Conservation (phyloP, 345 rosid genomes). For the Laguncularia racemosa region DNA sequence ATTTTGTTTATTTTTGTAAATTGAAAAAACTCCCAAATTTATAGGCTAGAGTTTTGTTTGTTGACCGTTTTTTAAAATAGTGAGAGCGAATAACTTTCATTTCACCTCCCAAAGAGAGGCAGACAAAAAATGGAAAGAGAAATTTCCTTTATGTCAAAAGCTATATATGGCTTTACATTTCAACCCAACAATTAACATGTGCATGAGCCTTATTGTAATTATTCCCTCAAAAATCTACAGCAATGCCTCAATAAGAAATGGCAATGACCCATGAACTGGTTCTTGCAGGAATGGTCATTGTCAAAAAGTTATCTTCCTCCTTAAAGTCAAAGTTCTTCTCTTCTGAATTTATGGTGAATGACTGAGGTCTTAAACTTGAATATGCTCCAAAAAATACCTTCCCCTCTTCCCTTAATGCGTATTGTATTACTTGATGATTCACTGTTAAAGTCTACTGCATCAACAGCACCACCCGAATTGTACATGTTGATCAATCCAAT, state of each 20-base stretch:
- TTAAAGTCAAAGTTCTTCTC: conserved; percentile 13
- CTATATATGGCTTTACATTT: too few relatives aligned
- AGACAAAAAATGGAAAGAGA: too few relatives aligned
- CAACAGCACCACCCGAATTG: conserved; percentile 43
- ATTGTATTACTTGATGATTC: conserved; percentile 8
- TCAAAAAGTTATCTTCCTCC: conserved; percentile 22
- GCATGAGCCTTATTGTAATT: too few relatives aligned
- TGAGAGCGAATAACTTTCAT: too few relatives aligned
- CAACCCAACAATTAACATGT: too few relatives aligned
- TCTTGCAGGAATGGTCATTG: conserved; percentile 17
- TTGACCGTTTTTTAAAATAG: too few relatives aligned
- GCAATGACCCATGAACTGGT: conserved; percentile 26
- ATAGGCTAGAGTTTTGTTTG: too few relatives aligned
- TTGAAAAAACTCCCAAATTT: too few relatives aligned
- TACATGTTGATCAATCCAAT: conserved; percentile 47
- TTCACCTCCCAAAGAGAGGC: too few relatives aligned
- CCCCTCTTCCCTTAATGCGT: conserved; percentile 34
- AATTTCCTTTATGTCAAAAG: too few relatives aligned
- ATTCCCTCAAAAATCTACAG: too few relatives aligned
- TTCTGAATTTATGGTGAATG: conserved; percentile 20
- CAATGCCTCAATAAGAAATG: conserved; percentile 20
- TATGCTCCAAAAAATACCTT: conserved; percentile 37
- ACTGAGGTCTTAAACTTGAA: conserved; percentile 30
- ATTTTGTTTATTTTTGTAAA: too few relatives aligned
- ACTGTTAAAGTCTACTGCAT: conserved; percentile 11